Evolutionary conservation across 148 eudicot species (phyloP), one percentile per base, ranked within the genome.

Genomic region (Oxyria digyna): DNA sequence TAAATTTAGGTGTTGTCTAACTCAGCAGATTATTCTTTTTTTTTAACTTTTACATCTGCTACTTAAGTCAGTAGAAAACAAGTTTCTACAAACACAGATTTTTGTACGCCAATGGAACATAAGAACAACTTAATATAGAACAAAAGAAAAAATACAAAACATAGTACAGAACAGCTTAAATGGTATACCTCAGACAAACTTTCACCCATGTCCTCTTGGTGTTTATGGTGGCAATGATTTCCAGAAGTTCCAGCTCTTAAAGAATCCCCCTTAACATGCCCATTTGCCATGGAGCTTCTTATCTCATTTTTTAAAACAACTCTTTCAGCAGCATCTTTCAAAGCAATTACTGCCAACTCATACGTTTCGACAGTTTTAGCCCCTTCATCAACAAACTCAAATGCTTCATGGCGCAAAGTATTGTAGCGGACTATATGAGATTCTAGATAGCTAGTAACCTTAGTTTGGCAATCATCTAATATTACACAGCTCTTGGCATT

Each of bases 401-500:
- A 80, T 24, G 80, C 81, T 76, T 81, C 80, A 13, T 72, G 80
- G 27, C 85, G 83, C 43, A 84, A 77, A 57, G 75, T 75, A 74
- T 78, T 75, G 73, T 79, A 84, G 35, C 87, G 78, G 54, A 75
- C 83, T 29, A 73, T 81, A 43, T 77, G 85, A 8, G 85, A 84
- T 71, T 84, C 87, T 66, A 72, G 69, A 72, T 70, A 84, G 48
- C 74, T 21, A 77, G 68, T 67, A 9, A 43, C 75, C 13, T n/a
- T 35, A 41, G 50, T 68, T 21, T 35, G 41, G 31, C 62, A 76
- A 46, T 75, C 78, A 71, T 84, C 87, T 70, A 84, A 79, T 37
- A 79, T 42, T 29, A 84, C 78, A 74, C 75, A 78, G 70, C 87
- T 81, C 75, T 84, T 84, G 14, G 87, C 87, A 55, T 84, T 84